These are phyloP conservation scores for Penicillium rolfsii DNA, from an alignment of 2,329 filamentous ascomycete genomes.

Conservation along the genomic window DNA sequence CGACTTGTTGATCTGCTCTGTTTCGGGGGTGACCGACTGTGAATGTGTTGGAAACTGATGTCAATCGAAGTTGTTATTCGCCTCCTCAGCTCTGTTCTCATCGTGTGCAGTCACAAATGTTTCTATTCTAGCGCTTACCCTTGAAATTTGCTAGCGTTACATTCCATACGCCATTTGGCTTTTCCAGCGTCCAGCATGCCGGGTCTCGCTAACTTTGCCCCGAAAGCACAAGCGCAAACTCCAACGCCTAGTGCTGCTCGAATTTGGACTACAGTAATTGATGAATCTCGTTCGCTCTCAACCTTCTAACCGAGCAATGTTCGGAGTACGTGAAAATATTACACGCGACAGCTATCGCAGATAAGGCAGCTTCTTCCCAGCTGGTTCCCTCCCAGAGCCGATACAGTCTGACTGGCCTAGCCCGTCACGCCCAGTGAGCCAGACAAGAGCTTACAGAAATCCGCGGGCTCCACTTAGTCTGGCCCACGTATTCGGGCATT, in stretches of 20 bases:
- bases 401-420: constrained; percentile 7
- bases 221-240: background rate
- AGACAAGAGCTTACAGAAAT: background rate
- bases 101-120: background rate
- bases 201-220: background rate
- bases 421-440: constrained; percentile 5
- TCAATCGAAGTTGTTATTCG: background rate
- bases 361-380: background rate
- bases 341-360: constrained; percentile 1
- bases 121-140: background rate
- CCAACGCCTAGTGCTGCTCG: background rate
- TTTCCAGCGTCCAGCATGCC: background rate
- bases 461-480: constrained; percentile 6
- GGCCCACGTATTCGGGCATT: background rate
- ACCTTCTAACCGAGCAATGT: background rate
- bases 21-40: constrained; percentile 1
- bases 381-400: background rate
- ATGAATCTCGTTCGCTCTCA: background rate
- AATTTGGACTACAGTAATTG: background rate
- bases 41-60: background rate
- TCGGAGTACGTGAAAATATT: background rate
- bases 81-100: background rate
- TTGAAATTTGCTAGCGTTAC: background rate
- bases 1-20: constrained; percentile 17
- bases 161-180: background rate